Evolutionary conservation across 768 basidiomycete species (phyloP), one percentile per base, ranked within the genome.

Genomic region (Russula sp.): DNA sequence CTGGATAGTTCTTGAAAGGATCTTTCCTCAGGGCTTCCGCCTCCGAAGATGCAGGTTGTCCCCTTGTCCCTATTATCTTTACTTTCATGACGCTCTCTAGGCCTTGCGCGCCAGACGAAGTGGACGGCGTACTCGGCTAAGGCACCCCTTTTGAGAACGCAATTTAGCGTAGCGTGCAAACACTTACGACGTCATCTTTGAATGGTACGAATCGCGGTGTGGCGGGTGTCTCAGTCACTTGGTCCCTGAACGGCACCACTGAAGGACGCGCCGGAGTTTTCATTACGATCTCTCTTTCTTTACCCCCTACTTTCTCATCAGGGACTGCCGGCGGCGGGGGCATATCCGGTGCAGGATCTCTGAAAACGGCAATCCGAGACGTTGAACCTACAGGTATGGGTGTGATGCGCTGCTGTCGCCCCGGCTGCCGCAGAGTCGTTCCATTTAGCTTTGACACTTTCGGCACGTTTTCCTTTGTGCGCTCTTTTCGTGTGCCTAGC

Each of bases 21-120:
- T 90, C 87, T 67, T 82, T 88, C 62, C 89, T 77, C 60, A 92
- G 70, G 2, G 87, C 88, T 69, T 92, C 90, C 36, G 87, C 87
- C 71, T 90, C 88, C 2, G 85, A 82, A 35, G 78, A 73, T 42
- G 79, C 72, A 25, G 70, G 66, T 9, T 76, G 72, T 11, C 77
- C 79, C 66, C 75, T 78, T 18, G 52, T 49, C 16, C 56, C 73
- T 65, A 60, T 78, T 74, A 22, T 76, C 73, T 86, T 88, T 55
- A 79, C 77, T 69, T 83, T 88, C 81, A 88, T 89, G 22, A 85
- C 78, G n/a, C 83, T 78, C 54, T 82, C 81, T n/a, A 78, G 76
- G 48, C 72, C 75, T 29, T 74, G 70, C 16, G 69, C 66, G 56
- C 59, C 48, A 4, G 70, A 69, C 25, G 74, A 68, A 11, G 76